Evolutionary conservation across 2,329 filamentous ascomycete genomes (phyloP), one percentile per base, ranked within the genome.

Genomic region (Pseudohalonectria lignicola): DNA sequence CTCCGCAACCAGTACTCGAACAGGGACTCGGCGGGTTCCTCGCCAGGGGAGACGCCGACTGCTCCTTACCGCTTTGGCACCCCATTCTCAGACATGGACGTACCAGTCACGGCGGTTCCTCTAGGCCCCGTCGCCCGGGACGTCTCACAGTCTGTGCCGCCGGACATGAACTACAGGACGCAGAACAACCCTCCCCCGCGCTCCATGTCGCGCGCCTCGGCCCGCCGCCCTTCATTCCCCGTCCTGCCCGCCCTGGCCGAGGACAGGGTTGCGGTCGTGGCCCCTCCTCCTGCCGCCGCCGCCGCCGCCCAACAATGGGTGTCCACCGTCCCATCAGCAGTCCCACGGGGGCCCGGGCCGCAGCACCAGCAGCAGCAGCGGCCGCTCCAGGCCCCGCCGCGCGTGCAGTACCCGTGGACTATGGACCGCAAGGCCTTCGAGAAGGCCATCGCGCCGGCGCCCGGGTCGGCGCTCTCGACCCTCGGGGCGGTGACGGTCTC

Each of bases 41-140:
- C 72, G 4, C 69, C 71, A 10, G 75, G 77, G 13, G 67, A 71
- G 44, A 74, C 81, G 4, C 68, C 71, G 0, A 66, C 70, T 36
- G 73, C 67, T 16, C 66, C 81, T 31, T 88, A 87, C 61, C 78
- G 84, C 39, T 80, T 86, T 45, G 81, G 77, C n/a, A 93, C 86
- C 0, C 87, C 88, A 13, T 84, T 88, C 56, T 94, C 88, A 2
- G 87, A 94, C 53, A 81, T 90, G 69, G 90, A 95, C 54, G 78
- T 88, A 11, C 88, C 90, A 1, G 63, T 93, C 42, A 92, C 85
- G 1, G 73, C 80, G 3, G 67, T 88, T 31, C 75, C 76, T 1
- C 50, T 77, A 13, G 84, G 81, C 0, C 84, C 84, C 6, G 68
- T 94, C 23, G 71, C 81, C 32, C 82, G 90, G 36, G 82, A 92